Percentiles rank a stretch among this genome's conserved stretches.
These are phyloP conservation scores for Ganoderma lucidum DNA, from an alignment of 1,284 basidiomycete genomes.

Conservation along the genomic window DNA sequence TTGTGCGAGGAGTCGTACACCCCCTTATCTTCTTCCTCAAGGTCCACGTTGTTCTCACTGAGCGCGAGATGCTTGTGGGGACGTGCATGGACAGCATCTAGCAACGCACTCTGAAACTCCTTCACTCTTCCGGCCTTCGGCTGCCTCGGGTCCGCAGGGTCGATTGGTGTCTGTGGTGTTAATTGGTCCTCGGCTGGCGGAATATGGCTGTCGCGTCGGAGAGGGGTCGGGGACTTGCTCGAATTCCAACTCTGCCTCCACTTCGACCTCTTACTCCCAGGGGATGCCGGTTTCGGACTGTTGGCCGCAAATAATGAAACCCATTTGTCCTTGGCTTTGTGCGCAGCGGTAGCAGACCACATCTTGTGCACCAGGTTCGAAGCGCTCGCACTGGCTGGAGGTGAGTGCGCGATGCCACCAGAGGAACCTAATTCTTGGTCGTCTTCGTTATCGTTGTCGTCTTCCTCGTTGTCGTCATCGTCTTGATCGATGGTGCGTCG, in stretches of 20 bases:
- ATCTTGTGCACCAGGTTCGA: constrained; percentile 45
- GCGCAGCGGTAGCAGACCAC: constrained; percentile 54
- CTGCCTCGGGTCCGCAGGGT: constrained; percentile 29
- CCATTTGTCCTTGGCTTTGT: constrained; percentile 69
- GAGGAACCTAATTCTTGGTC: constrained; percentile 37
- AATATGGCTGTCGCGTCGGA: constrained; percentile 23
- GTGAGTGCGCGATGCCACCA: constrained; percentile 32
- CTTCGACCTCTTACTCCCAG: constrained; percentile 17
- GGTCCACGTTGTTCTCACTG: constrained; percentile 46
- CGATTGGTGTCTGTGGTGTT: constrained; percentile 15
- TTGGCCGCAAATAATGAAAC: constrained; percentile 34
- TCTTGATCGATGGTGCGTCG: constrained; percentile 49
- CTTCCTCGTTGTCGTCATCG: constrained; percentile 57
- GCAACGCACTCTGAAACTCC: constrained; percentile 27
- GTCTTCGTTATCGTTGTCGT: constrained; percentile 47
- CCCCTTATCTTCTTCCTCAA: constrained; percentile 58
- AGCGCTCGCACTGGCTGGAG: constrained; percentile 34
- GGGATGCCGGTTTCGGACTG: constrained; percentile 18
- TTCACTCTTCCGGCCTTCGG: constrained; percentile 22
- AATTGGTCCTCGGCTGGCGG: constrained; percentile 1
- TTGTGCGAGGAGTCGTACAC: constrained; percentile 83
- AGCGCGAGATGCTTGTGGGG: constrained; percentile 35
- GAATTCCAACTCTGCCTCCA: constrained; percentile 31
- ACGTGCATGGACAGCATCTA: constrained; percentile 27
- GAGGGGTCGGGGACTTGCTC: constrained; percentile 19